Evolutionary conservation across 2,329 filamentous ascomycete species (phyloP), one percentile per base, ranked within the genome.

Genomic region (Emergomyces africanus): DNA sequence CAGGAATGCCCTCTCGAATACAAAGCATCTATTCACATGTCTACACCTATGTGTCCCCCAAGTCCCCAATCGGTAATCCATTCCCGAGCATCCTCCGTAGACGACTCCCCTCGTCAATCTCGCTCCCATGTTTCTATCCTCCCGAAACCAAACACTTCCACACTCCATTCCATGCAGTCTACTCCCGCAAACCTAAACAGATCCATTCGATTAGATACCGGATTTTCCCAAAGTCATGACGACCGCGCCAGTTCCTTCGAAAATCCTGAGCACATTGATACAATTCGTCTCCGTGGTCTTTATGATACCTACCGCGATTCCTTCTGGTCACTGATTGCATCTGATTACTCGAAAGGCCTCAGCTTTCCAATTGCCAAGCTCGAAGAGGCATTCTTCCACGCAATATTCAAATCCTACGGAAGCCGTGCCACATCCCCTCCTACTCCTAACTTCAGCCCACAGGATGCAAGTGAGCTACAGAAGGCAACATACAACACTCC

Each of bases 311-410:
- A 89, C 72, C 83, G 86, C 49, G 77, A 80, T 56, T 81, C 82
- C 9, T 91, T 92, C 75, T 92, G 88, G 88, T 78, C 81, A 39
- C 79, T 81, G 54, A 81, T 92, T 41, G 87, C 87, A 35, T 76
- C 81, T 30, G 86, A 90, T 66, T 91, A 91, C 67, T 65, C 67
- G 9, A 62, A 59, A n/a, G 60, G 61, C 6, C 44, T 42, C 5
- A 44, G 57, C n/a, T 58, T 65, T 35, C 59, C 65, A 25, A 60
- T 59, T 2, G 56, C 57, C n/a, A 62, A 63, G 35, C 61, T 68
- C 12, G 67, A 68, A 56, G 61, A 65, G 20, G 63, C 63, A 44
- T 67, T 68, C 53, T 61, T 66, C 42, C 53, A 61, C 50, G 46
- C 57, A 41, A 61, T 53, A 15, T 46, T 62, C 28, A 51, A 61